Percentiles rank a stretch among this genome's conserved stretches.
Conservation (phyloP, 179 eudicot genomes). For the Heliamphora pulchella region DNA sequence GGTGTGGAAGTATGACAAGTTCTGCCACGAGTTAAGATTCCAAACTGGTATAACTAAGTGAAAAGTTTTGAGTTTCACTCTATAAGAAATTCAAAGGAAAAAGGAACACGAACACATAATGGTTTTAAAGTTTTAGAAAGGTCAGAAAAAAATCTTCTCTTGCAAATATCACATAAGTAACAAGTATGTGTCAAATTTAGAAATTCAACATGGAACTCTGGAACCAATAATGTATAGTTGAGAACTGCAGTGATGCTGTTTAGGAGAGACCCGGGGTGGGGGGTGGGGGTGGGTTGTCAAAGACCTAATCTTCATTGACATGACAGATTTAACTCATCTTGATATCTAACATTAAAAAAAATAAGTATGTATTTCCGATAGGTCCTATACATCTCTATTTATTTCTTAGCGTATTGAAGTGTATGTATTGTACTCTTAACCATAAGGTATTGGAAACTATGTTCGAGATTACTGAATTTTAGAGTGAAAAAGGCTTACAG, state of each 20-base stretch:
- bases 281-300: no score
- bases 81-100: not conserved
- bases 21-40: not conserved
- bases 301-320: no score
- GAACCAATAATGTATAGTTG: not conserved
- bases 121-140: no score
- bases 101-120: not conserved
- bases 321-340: no score
- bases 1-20: not conserved
- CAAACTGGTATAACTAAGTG: not conserved
- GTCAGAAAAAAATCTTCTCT: no score
- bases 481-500: not conserved
- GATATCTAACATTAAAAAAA: no score
- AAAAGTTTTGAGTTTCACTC: not conserved
- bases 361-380: no score
- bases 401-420: no score
- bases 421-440: not conserved
- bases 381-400: no score
- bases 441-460: not conserved
- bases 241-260: not conserved
- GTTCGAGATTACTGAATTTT: not conserved
- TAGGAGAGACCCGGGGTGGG: not conserved
- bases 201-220: not conserved
- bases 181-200: not conserved
- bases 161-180: no score